Evolutionary conservation across 2,329 filamentous ascomycete species (phyloP).

Genomic region (Ophiognomonia clavigignenti-juglandacearum): DNA sequence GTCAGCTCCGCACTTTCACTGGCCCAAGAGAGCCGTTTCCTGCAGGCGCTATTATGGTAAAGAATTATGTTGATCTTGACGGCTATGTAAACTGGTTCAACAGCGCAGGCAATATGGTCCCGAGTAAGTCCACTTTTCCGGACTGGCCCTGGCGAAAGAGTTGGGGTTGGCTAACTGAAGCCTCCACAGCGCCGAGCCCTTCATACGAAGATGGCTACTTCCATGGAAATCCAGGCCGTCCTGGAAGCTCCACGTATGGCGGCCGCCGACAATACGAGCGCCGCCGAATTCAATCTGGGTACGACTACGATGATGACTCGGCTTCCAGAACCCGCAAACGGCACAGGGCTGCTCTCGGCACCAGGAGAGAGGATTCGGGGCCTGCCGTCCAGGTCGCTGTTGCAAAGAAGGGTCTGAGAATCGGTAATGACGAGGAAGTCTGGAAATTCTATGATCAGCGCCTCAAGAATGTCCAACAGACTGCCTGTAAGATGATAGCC

Average conservation of each 20-base stretch:
- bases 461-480: conserved; percentile 65
- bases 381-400: conserved; percentile 29
- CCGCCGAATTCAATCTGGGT: conserved; percentile 18
- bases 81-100: conserved; percentile 14
- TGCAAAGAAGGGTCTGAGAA: conserved; percentile 40
- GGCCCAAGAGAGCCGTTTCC: conserved; percentile 33
- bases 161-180: background rate
- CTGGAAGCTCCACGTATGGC: conserved; percentile 18
- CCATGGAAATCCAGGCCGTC: conserved; percentile 18
- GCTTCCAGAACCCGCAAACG: conserved; percentile 33
- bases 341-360: conserved; percentile 20
- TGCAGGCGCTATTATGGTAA: conserved; percentile 19
- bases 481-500: conserved; percentile 65
- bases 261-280: conserved; percentile 24
- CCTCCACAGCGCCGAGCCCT: conserved; percentile 9
- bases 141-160: too few relatives aligned
- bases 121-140: conserved; percentile 16
- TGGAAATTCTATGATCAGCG: conserved; percentile 56
- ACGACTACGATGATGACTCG: conserved; percentile 24
- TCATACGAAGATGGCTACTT: conserved; percentile 19
- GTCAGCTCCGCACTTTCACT: conserved; percentile 39
- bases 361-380: conserved; percentile 36
- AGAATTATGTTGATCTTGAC: conserved; percentile 19
- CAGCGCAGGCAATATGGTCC: conserved; percentile 10
- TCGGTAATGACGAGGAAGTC: conserved; percentile 50